These are phyloP conservation scores for Xylaria sp. DNA, from an alignment of 2,329 filamentous ascomycete genomes.

Conservation along the genomic window DNA sequence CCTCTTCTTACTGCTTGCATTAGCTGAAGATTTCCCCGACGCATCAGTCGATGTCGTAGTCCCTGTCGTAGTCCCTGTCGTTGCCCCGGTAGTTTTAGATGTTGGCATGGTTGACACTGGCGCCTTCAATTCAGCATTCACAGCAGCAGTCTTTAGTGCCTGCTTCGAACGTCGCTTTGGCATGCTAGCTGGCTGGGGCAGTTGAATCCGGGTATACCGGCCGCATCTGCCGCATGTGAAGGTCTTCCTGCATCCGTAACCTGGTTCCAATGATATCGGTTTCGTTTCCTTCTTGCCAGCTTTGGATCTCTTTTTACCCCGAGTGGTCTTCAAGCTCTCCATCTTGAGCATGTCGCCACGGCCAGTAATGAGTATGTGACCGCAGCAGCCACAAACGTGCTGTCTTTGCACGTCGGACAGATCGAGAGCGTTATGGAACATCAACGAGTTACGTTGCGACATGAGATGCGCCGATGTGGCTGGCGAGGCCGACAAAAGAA, in stretches of 20 bases:
- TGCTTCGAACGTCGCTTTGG: slow-evolving; percentile 26
- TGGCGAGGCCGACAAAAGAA: slow-evolving; percentile 48
- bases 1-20: slow-evolving; percentile 59
- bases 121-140: not conserved
- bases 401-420: slow-evolving; percentile 47
- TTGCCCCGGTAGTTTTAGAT: not conserved
- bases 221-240: slow-evolving; percentile 44
- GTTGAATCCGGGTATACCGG: slow-evolving; percentile 37
- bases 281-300: not conserved
- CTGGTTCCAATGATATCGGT: not conserved
- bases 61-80: slow-evolving; percentile 3
- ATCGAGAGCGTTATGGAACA: slow-evolving; percentile 42
- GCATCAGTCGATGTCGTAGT: slow-evolving; percentile 23
- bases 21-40: slow-evolving; percentile 37
- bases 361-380: slow-evolving; percentile 54
- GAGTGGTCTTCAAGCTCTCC: slow-evolving; percentile 42
- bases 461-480: slow-evolving; percentile 56
- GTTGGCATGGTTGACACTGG: not conserved
- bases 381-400: slow-evolving; percentile 54
- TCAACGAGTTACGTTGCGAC: slow-evolving; percentile 45
- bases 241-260: slow-evolving; percentile 32
- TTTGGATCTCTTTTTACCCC: slow-evolving; percentile 31
- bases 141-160: slow-evolving; percentile 17
- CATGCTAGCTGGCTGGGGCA: slow-evolving; percentile 36
- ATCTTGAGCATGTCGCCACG: slow-evolving; percentile 39